Conservation (phyloP, 768 basidiomycete genomes). For the Podaxis sp. region DNA sequence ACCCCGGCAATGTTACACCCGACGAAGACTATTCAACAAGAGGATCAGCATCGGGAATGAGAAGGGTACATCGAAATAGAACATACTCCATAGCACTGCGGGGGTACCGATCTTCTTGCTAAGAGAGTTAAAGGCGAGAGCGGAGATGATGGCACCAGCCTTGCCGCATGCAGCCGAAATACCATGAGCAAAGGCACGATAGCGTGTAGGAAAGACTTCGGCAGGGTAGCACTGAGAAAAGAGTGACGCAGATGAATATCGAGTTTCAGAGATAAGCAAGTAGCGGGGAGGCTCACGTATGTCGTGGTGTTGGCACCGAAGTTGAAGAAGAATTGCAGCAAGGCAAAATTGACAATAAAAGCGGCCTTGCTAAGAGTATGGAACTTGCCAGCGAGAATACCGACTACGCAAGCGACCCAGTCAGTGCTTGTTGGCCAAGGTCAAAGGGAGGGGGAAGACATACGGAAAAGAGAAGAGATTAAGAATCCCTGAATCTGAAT, state of each 20-base stretch:
- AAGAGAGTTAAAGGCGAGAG: conserved; percentile 69
- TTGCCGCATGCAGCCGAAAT: conserved; percentile 74
- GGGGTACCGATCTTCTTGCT: conserved; percentile 62
- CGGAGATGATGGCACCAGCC: conserved; percentile 73
- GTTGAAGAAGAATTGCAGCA: conserved; percentile 83
- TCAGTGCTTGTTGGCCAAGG: background rate
- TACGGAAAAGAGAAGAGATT: conserved; percentile 64
- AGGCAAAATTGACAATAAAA: conserved; percentile 72
- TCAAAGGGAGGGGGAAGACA: conserved; percentile 17
- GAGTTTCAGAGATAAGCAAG: background rate
- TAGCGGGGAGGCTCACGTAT: conserved; percentile 33
- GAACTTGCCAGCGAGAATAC: conserved; percentile 67
- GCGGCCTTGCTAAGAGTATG: conserved; percentile 48
- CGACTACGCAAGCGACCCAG: conserved; percentile 38
- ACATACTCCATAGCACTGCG: conserved; percentile 69
- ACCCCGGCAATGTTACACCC: conserved; percentile 62
- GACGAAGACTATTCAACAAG: conserved; percentile 52
- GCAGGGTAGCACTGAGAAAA: conserved; percentile 59
- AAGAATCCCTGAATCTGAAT: conserved; percentile 79
- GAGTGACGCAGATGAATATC: background rate
- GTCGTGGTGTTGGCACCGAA: conserved; percentile 73
- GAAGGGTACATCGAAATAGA: conserved; percentile 5
- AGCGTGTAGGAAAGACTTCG: conserved; percentile 79
- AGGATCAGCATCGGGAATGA: background rate
- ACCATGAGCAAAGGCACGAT: conserved; percentile 72